A percentile compares a stretch with the other conserved stretches of the same genome.
These are phyloP conservation scores for Tuber microsphaerosporum DNA, from an alignment of 495 filamentous ascomycete genomes.

Conservation along the genomic window DNA sequence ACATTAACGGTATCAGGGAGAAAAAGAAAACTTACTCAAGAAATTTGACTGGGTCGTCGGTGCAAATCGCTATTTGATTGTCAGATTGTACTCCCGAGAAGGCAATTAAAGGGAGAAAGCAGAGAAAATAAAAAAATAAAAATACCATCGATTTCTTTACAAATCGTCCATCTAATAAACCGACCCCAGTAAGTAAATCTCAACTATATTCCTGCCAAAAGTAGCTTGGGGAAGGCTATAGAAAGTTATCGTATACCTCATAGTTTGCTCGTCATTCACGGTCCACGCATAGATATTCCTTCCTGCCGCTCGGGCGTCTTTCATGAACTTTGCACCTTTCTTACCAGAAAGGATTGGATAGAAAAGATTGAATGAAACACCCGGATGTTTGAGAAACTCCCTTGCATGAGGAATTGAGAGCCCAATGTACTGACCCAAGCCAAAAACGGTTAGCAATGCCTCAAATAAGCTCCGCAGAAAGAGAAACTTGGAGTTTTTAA, in stretches of 20 bases:
- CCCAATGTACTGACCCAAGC: slow-evolving; percentile 56
- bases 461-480: not conserved
- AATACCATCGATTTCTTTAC: slow-evolving; percentile 49
- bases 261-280: slow-evolving; percentile 64
- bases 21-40: slow-evolving; percentile 40
- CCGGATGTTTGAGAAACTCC: slow-evolving; percentile 56
- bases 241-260: slow-evolving; percentile 53
- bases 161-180: slow-evolving; percentile 33
- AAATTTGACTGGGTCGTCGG: slow-evolving; percentile 52
- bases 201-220: not conserved
- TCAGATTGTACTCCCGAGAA: slow-evolving; percentile 9
- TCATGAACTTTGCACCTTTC: slow-evolving; percentile 56
- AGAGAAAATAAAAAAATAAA: slow-evolving; percentile 18
- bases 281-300: slow-evolving; percentile 73
- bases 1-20: not conserved
- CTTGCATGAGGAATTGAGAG: slow-evolving; percentile 61
- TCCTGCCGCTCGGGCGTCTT: slow-evolving; percentile 50
- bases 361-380: slow-evolving; percentile 68
- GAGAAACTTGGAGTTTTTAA: not conserved
- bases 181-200: not conserved
- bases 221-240: not conserved
- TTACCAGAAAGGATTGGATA: slow-evolving; percentile 59
- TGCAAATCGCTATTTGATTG: slow-evolving; percentile 38
- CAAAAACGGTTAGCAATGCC: slow-evolving; percentile 6
- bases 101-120: not conserved